Evolutionary conservation across 805 yeast genomes (phyloP).

Genomic region (Yamadazyma endophytica): DNA sequence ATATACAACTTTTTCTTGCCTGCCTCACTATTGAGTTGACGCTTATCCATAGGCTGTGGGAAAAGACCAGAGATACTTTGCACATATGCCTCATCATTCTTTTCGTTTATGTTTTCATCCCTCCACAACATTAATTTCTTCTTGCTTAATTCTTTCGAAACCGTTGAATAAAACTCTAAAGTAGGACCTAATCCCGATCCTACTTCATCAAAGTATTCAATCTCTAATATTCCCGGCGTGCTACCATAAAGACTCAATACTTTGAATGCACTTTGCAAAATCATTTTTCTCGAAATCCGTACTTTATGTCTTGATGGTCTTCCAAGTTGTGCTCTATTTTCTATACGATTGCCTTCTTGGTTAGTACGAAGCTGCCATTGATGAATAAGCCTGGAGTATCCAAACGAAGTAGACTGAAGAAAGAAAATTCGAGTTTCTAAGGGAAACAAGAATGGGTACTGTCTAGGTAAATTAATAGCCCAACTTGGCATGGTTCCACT

Average conservation of each 20-base stretch:
- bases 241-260: constrained; percentile 73
- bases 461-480: constrained; percentile 69
- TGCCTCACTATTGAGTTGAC: constrained; percentile 21
- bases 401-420: constrained; percentile 85
- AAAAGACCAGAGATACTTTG: constrained; percentile 55
- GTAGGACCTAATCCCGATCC: constrained; percentile 99
- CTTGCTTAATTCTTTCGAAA: constrained; percentile 69
- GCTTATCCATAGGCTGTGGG: constrained; percentile 57
- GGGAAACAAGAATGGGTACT: constrained; percentile 81
- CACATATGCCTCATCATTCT: constrained; percentile 32
- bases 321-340: constrained; percentile 48
- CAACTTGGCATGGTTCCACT: constrained; percentile 84
- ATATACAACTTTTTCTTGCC: constrained; percentile 44
- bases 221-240: constrained; percentile 77
- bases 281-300: constrained; percentile 63
- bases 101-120: constrained; percentile 18
- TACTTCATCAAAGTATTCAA: constrained; percentile 84
- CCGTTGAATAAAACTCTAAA: constrained; percentile 80
- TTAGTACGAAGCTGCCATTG: constrained; percentile 59
- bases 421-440: constrained; percentile 74
- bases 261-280: constrained; percentile 75
- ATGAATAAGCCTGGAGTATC: constrained; percentile 77
- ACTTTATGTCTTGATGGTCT: constrained; percentile 76
- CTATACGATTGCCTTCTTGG: constrained; percentile 29
- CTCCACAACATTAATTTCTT: constrained; percentile 70